Evolutionary conservation across 2,329 filamentous ascomycete species (phyloP).

Genomic region (Aspergillus brunneoviolaceus): DNA sequence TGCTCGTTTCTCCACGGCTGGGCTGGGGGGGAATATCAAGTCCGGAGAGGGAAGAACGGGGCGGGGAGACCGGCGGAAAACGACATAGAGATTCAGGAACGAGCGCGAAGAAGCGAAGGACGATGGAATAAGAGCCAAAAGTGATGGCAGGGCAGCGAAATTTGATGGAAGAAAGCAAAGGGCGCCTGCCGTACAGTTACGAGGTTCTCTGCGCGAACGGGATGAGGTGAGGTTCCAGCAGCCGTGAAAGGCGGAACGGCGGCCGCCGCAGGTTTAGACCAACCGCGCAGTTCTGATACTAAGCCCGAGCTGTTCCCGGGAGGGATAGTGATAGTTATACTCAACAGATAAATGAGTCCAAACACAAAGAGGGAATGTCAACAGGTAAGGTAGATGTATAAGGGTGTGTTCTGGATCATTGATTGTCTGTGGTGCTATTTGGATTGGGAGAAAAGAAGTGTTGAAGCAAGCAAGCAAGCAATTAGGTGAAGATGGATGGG

Average conservation of each 20-base stretch:
- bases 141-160: slow-evolving; percentile 33
- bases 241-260: slow-evolving; percentile 31
- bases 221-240: slow-evolving; percentile 38
- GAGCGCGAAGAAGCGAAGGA: slow-evolving; percentile 21
- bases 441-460: too few species aligned
- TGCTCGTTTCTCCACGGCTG: slow-evolving; percentile 46
- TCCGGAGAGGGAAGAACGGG: slow-evolving; percentile 30
- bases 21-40: slow-evolving; percentile 26
- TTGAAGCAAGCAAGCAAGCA: too few species aligned
- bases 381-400: neutral
- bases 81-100: slow-evolving; percentile 31
- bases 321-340: neutral
- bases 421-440: neutral
- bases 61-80: slow-evolving; percentile 30
- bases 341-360: neutral
- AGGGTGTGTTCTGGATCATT: neutral
- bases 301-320: neutral
- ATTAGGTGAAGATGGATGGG: too few species aligned
- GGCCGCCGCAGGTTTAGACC: slow-evolving; percentile 35
- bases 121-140: slow-evolving; percentile 32
- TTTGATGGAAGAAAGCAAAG: slow-evolving; percentile 40
- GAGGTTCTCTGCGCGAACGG: slow-evolving; percentile 42
- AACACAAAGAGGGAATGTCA: neutral
- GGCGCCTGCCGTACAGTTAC: slow-evolving; percentile 30
- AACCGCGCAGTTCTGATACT: slow-evolving; percentile 30